Evolutionary conservation across 2,329 filamentous ascomycete genomes (phyloP).

Genomic region (Arachnomyces sp.): DNA sequence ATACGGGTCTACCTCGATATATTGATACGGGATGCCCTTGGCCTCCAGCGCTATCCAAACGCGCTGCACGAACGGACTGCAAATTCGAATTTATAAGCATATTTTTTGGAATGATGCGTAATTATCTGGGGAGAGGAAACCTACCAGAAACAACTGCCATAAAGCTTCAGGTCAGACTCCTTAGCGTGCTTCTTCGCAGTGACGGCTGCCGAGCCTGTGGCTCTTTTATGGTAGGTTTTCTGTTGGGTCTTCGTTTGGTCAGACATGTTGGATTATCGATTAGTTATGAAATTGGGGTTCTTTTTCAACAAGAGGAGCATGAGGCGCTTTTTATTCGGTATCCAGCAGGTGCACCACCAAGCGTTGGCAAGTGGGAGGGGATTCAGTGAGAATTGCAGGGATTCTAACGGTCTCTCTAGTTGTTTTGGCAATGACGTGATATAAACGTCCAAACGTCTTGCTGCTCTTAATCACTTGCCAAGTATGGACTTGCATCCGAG

Average conservation of each 20-base stretch:
- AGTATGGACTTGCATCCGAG: slow-evolving; percentile 3
- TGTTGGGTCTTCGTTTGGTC: slow-evolving; percentile 43
- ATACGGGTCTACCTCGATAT: slow-evolving; percentile 77
- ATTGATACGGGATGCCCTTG: slow-evolving; percentile 73
- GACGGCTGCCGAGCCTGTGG: slow-evolving; percentile 60
- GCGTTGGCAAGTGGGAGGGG: not conserved
- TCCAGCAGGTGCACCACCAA: no score
- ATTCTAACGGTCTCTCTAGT: slow-evolving; percentile 14
- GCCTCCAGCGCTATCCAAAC: slow-evolving; percentile 84
- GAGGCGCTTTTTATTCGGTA: not conserved
- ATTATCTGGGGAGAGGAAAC: slow-evolving; percentile 17
- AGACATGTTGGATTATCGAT: slow-evolving; percentile 32
- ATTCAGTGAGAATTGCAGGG: slow-evolving; percentile 14
- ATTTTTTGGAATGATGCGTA: slow-evolving; percentile 10
- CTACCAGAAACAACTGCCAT: slow-evolving; percentile 77
- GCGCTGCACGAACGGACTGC: slow-evolving; percentile 73
- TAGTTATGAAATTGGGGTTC: not conserved
- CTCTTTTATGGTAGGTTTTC: slow-evolving; percentile 65
- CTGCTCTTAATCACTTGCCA: not conserved
- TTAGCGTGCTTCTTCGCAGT: slow-evolving; percentile 65
- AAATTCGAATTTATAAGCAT: slow-evolving; percentile 12
- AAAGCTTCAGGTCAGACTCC: slow-evolving; percentile 66
- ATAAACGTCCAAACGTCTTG: slow-evolving; percentile 10
- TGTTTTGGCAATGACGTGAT: not conserved
- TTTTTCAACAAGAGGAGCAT: not conserved